phyloP scores from a whole-genome alignment of 148 eudicot species.

The Diospyros lotus region DNA sequence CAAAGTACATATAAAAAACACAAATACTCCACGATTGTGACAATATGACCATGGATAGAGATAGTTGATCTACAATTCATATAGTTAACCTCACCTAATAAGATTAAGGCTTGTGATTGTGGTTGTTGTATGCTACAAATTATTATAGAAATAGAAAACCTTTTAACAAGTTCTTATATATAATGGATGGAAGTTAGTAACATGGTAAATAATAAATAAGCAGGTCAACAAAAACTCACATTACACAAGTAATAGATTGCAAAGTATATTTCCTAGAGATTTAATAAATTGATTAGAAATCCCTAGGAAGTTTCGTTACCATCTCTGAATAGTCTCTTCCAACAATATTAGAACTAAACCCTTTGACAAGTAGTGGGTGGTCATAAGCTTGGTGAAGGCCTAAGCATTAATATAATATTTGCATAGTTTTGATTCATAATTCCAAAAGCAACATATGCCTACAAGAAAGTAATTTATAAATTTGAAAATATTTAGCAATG shows the following conservation, averaged over 20 bases:
- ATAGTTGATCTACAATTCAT: no score
- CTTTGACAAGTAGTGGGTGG: constrained; percentile 94
- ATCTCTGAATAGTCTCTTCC: constrained; percentile 46
- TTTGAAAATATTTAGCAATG: background rate
- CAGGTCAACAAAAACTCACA: constrained; percentile 39
- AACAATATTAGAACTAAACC: constrained; percentile 49
- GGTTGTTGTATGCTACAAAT: no score
- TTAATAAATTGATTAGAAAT: constrained; percentile 44
- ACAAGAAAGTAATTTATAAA: constrained; percentile 23
- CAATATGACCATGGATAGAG: no score
- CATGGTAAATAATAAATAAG: background rate
- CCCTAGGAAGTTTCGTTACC: constrained; percentile 62
- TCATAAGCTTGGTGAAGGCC: constrained; percentile 99
- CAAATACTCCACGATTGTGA: no score
- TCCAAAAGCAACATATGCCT: constrained; percentile 98
- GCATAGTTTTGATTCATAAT: constrained; percentile 93
- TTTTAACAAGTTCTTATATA: background rate
- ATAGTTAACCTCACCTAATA: no score
- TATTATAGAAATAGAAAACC: background rate
- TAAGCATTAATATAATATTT: constrained; percentile 88
- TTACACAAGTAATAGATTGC: constrained; percentile 64
- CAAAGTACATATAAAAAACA: no score
- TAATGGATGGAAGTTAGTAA: background rate
- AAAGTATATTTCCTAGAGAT: constrained; percentile 49
- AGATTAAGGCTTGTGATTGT: no score